Evolutionary conservation across 2,329 filamentous ascomycete species (phyloP), one percentile per base, ranked within the genome.

Genomic region (Arthrinium phaeospermum): DNA sequence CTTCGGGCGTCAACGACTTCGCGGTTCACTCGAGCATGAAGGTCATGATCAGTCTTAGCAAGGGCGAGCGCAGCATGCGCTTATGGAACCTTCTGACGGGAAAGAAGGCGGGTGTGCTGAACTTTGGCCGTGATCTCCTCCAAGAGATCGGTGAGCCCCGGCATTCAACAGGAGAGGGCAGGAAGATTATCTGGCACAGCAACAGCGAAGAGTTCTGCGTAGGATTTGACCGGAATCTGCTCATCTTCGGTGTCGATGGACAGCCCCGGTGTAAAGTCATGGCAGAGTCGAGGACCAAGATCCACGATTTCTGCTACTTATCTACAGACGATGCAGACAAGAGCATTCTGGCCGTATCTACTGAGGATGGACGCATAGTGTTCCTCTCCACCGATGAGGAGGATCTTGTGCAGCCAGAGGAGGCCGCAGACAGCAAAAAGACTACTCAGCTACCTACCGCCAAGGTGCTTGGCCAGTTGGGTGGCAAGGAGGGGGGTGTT

Each of bases 51-150:
- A 97, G 91, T 77, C 95, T 98, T 12, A 93, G 94, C 76, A 94
- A 92, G 78, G 95, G 95, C 75, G 96, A 99, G 85, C 91, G 91
- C 75, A 94, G 92, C 79, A 97, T 99, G 93, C 87, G 96, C 75
- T 83, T 98, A 75, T 99, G 96, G 96, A 98, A 99, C 79, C 82
- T 99, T 75, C 95, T 98, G 75, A 98, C 96, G 3, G 96, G 95
- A 22, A 97, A 96, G 85, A 98, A 98, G 85, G 95, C 95, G 0
- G 94, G 95, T 44, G 95, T 98, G 70, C 85, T 99, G 77, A 96
- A 94, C 80, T 98, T 98, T 81, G 89, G 89, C 75, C 88, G 89
- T 72, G 89, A 92, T 0, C 87, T 96, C 78, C 85, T 98, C 70
- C 86, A 89, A 64, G 91, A 93, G 76, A 89, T 93, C 14, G 94